Percentiles rank a stretch among this genome's conserved stretches.
Evolutionary conservation across 164 flowering plant genomes (phyloP).

Genomic region (Vitis rotundifolia): DNA sequence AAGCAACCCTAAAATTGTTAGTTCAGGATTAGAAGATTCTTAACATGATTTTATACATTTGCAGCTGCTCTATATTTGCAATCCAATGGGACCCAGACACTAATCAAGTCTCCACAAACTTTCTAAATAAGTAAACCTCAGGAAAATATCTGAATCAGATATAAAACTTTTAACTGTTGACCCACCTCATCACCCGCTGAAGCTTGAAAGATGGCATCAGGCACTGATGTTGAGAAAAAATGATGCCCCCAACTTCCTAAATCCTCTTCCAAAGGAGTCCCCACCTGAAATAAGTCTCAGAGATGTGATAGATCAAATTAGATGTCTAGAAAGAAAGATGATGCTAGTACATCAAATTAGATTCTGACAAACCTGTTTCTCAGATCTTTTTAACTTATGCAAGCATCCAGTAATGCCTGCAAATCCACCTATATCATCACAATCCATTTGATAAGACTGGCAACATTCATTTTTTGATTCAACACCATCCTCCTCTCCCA

Average conservation of each 20-base stretch:
- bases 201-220: conserved; percentile 85
- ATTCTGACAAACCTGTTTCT: conserved; percentile 68
- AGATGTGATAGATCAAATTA: neutral
- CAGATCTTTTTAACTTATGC: conserved; percentile 59
- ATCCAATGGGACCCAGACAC: too few species aligned
- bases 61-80: too few species aligned
- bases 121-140: neutral
- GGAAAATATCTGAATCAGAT: neutral
- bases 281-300: conserved; percentile 51
- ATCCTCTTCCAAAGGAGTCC: conserved; percentile 89
- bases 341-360: neutral
- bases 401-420: conserved; percentile 77
- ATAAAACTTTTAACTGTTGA: neutral
- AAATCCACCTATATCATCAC: conserved; percentile 91
- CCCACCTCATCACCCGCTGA: conserved; percentile 95
- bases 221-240: conserved; percentile 61
- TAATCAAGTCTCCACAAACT: neutral
- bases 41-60: too few species aligned
- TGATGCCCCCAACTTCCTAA: conserved; percentile 96
- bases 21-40: too few species aligned
- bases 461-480: conserved; percentile 16
- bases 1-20: too few species aligned
- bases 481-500: conserved; percentile 22
- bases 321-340: neutral
- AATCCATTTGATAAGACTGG: conserved; percentile 30